A percentile compares a stretch with the other conserved stretches of the same genome.
These are phyloP conservation scores for Dactylellina parvicollis DNA, from an alignment of 2,329 filamentous ascomycete species.

Conservation along the genomic window DNA sequence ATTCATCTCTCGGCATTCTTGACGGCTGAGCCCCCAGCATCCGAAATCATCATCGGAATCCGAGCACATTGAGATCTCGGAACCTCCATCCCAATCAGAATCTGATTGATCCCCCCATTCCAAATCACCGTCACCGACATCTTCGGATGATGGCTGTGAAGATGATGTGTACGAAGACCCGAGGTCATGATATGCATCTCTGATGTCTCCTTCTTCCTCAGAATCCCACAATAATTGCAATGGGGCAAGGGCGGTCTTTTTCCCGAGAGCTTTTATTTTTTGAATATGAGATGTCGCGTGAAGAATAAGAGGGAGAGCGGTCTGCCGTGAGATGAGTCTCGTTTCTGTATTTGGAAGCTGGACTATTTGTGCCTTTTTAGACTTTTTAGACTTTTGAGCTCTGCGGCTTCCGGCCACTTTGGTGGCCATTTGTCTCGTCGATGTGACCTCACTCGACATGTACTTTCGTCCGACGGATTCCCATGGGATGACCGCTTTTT, in stretches of 20 bases:
- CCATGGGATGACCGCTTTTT: too few relatives aligned
- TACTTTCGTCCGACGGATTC: too few relatives aligned
- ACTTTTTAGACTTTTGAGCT: not conserved
- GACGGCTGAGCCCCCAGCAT: constrained; percentile 61
- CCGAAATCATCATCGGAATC: constrained; percentile 57
- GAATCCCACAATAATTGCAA: too few relatives aligned
- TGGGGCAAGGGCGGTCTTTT: too few relatives aligned
- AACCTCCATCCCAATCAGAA: not conserved
- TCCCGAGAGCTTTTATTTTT: too few relatives aligned
- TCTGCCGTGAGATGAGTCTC: constrained; percentile 15
- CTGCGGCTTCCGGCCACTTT: too few relatives aligned
- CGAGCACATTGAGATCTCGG: not conserved
- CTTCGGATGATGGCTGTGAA: not conserved
- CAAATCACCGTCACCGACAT: not conserved
- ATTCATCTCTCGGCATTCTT: constrained; percentile 62
- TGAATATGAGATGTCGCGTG: not conserved
- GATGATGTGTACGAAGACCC: too few relatives aligned
- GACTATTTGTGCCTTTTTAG: too few relatives aligned
- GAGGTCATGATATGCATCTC: too few relatives aligned
- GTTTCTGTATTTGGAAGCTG: not conserved
- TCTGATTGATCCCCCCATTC: not conserved
- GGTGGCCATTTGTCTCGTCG: too few relatives aligned
- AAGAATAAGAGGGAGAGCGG: constrained; percentile 3
- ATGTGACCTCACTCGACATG: too few relatives aligned
- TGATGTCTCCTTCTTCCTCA: too few relatives aligned